Evolutionary conservation across 805 yeast species (phyloP).

Genomic region (Saitoella complicata): DNA sequence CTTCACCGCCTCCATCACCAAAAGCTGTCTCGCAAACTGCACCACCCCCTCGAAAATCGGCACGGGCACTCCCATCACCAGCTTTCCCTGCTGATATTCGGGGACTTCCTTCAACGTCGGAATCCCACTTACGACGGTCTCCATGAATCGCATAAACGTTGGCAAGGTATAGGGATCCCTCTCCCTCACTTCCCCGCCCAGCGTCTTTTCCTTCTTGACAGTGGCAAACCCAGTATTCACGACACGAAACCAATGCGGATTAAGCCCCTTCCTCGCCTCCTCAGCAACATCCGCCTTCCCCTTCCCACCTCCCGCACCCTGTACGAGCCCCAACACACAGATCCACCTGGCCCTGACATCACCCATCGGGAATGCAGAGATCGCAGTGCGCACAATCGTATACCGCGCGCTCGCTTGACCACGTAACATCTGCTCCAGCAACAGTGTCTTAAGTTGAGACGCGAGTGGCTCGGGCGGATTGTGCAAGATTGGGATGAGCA

Average conservation of each 20-base stretch:
- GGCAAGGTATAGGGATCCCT: too few relatives aligned
- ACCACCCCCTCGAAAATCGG: conserved; percentile 24
- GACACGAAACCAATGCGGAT: conserved; percentile 61
- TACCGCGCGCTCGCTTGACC: conserved; percentile 40
- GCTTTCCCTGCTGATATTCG: conserved; percentile 3
- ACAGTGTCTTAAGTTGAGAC: conserved; percentile 26
- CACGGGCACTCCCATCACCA: conserved; percentile 7
- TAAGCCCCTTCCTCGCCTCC: conserved; percentile 63
- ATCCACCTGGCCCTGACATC: conserved; percentile 53
- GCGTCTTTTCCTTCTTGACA: too few relatives aligned
- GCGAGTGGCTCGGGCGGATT: conserved; percentile 21
- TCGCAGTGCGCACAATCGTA: conserved; percentile 47
- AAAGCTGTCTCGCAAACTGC: conserved; percentile 37
- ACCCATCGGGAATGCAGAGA: conserved; percentile 45
- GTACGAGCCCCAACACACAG: conserved; percentile 47
- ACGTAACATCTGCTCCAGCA: conserved; percentile 24
- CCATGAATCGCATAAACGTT: too few relatives aligned
- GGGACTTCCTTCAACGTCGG: too few relatives aligned
- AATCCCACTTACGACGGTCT: too few relatives aligned
- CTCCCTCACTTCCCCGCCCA: too few relatives aligned
- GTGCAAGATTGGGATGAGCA: conserved; percentile 35
- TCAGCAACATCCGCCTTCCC: conserved; percentile 53
- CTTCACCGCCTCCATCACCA: conserved; percentile 50
- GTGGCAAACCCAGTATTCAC: too few relatives aligned
- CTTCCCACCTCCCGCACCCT: conserved; percentile 23